Percentiles rank a stretch among this genome's conserved stretches.
Conservation (phyloP, 2,329 filamentous ascomycete genomes). For the Colletotrichum phormii region DNA sequence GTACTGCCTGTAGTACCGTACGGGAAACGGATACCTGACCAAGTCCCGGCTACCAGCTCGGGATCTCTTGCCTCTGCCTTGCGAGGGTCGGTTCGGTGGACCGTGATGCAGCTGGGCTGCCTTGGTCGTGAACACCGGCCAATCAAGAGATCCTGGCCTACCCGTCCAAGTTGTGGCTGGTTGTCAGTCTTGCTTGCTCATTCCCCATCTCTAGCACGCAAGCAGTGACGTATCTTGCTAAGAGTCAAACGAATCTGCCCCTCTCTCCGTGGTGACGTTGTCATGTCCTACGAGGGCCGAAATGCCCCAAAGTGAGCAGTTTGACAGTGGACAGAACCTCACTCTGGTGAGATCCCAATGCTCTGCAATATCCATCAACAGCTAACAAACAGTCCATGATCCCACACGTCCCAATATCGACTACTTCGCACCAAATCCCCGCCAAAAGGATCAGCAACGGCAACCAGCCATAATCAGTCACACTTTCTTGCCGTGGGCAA, state of each 20-base stretch:
- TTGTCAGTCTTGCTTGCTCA: constrained; percentile 23
- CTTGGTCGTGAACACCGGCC: constrained; percentile 20
- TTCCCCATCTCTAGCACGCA: constrained; percentile 28
- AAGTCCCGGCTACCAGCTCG: neutral
- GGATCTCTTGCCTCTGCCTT: neutral
- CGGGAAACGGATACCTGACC: neutral
- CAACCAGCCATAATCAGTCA: constrained; percentile 2
- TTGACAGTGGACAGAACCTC: neutral
- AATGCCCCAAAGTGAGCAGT: constrained; percentile 2
- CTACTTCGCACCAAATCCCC: neutral
- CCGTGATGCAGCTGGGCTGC: neutral
- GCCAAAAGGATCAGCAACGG: neutral
- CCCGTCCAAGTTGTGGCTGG: constrained; percentile 24
- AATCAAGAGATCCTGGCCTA: constrained; percentile 10
- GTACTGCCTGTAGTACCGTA: neutral
- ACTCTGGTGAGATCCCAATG: constrained; percentile 15
- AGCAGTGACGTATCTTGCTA: constrained; percentile 23
- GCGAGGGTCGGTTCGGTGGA: neutral
- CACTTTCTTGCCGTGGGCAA: neutral
- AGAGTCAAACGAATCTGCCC: constrained; percentile 4
- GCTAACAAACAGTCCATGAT: constrained; percentile 31
- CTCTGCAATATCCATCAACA: constrained; percentile 9
- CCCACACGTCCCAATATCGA: neutral
- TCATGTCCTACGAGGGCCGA: neutral
- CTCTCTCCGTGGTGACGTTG: neutral